Evolutionary conservation across 1,284 basidiomycete species (phyloP), one percentile per base, ranked within the genome.

Genomic region (Singerocomus inundabilis): DNA sequence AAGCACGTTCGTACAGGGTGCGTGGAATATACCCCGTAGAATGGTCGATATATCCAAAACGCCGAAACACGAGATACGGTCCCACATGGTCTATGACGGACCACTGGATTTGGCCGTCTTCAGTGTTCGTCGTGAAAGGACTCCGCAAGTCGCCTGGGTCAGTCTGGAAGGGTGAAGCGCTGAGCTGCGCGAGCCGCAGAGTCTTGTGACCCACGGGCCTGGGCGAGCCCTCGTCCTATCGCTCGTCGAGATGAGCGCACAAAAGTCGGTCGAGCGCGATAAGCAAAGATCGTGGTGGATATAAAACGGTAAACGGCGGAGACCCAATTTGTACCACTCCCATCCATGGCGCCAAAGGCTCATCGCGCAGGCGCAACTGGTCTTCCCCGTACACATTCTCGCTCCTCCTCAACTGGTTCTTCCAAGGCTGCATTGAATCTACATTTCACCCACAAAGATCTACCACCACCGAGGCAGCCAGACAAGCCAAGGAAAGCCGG

Each of bases 401-500:
- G 84, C 56, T 75, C 78, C 13, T 78, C 78, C 42, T 85, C 85
- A 4, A 68, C 68, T 2, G 71, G 73, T 16, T 74, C 77, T 21
- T 78, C 81, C 18, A 84, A 78, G 62, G 64, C 81, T 16, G 76
- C 73, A 11, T 52, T 79, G 42, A 85, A 80, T 59, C 72, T 87
- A 11, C 83, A 85, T 48, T 74, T 87, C 48, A 87, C 85, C 0
- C 81, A 84, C 72, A 84, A 82, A 57, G 84, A 85, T 21, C 62
- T 71, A 8, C 52, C 58, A 11, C 66, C 63, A 12, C 66, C 66
- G 48, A 78, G 75, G 64, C 68, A 70, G 44, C 45, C 68, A 18
- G 80, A 83, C 56, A 81, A 75, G 67, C 53, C 66, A 33, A 81
- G 76, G 74, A 82, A 78, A 68, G 70, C 67, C 48, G 67, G 69